Conservation (phyloP, 2,329 filamentous ascomycete genomes). For the Dothistroma pini region DNA sequence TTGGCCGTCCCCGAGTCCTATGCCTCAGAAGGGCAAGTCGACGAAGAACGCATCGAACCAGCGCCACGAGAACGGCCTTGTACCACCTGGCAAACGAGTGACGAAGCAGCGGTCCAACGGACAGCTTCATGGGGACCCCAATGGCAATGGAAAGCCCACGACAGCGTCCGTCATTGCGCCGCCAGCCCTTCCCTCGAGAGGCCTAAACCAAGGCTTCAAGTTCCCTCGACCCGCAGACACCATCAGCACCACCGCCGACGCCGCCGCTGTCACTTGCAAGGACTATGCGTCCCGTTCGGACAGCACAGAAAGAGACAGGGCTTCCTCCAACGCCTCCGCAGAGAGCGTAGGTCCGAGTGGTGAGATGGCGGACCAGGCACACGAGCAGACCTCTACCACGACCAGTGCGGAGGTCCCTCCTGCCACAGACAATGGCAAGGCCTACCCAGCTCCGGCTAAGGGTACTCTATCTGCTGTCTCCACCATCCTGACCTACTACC, state of each 20-base stretch:
- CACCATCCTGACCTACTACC: constrained; percentile 84
- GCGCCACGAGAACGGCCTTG: constrained; percentile 83
- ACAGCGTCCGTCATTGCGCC: constrained; percentile 31
- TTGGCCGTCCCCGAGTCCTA: constrained; percentile 31
- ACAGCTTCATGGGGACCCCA: constrained; percentile 42
- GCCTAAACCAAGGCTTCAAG: constrained; percentile 38
- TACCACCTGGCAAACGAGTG: constrained; percentile 70
- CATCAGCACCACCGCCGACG: constrained; percentile 12
- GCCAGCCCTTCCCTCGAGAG: constrained; percentile 39
- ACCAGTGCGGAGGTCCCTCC: constrained; percentile 22
- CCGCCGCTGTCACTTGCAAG: constrained; percentile 19
- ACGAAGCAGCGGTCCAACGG: constrained; percentile 46
- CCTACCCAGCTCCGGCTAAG: constrained; percentile 59
- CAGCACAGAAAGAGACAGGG: constrained; percentile 36
- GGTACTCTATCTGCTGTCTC: constrained; percentile 73
- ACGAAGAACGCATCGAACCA: constrained; percentile 43
- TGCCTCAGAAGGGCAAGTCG: constrained; percentile 47
- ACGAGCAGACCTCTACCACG: constrained; percentile 30
- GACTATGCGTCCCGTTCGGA: constrained; percentile 27
- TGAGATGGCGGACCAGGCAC: constrained; percentile 30
- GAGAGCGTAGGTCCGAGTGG: constrained; percentile 34
- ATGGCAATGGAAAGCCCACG: constrained; percentile 41
- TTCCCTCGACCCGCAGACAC: constrained; percentile 33
- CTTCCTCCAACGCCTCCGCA: constrained; percentile 43
- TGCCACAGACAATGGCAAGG: constrained; percentile 45